These are phyloP conservation scores for Apiosordaria backusii DNA, from an alignment of 495 filamentous ascomycete species.

Conservation along the genomic window DNA sequence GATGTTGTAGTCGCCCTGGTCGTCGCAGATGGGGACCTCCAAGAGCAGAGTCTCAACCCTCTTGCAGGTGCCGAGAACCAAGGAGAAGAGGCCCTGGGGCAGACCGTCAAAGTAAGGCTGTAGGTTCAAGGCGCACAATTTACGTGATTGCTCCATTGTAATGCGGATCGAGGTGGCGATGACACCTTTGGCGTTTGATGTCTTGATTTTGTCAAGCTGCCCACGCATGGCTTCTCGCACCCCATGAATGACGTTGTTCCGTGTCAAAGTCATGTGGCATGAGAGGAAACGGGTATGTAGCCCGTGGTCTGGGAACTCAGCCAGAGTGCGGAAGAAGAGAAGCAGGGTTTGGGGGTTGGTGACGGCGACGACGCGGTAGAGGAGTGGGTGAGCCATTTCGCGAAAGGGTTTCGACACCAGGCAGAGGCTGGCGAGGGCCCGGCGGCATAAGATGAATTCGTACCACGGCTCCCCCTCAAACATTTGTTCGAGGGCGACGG, in stretches of 20 bases:
- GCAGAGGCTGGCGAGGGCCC: conserved; percentile 28
- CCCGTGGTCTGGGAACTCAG: conserved; percentile 20
- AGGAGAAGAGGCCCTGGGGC: conserved; percentile 25
- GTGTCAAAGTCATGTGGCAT: conserved; percentile 32
- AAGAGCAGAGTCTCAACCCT: conserved; percentile 29
- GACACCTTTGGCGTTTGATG: background rate
- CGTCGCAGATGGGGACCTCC: conserved; percentile 30
- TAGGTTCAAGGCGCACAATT: background rate
- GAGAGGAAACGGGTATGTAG: conserved; percentile 27
- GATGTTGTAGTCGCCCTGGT: conserved; percentile 24
- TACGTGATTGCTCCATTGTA: background rate
- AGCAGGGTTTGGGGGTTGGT: conserved; percentile 23
- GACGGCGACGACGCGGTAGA: conserved; percentile 29
- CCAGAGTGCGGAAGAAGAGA: conserved; percentile 31
- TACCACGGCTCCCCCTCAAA: conserved; percentile 32
- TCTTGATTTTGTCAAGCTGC: conserved; percentile 11
- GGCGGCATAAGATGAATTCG: conserved; percentile 30
- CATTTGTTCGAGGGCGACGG: conserved; percentile 30
- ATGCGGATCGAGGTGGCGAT: conserved; percentile 2
- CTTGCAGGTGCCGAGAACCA: conserved; percentile 22
- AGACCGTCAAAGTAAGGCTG: conserved; percentile 20
- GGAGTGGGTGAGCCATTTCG: conserved; percentile 26
- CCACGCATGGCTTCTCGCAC: conserved; percentile 19
- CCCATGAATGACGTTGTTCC: conserved; percentile 22
- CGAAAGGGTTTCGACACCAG: conserved; percentile 20